Evolutionary conservation across 805 yeast genomes (phyloP).

Genomic region (Zygosaccharomyces gambellarensis): DNA sequence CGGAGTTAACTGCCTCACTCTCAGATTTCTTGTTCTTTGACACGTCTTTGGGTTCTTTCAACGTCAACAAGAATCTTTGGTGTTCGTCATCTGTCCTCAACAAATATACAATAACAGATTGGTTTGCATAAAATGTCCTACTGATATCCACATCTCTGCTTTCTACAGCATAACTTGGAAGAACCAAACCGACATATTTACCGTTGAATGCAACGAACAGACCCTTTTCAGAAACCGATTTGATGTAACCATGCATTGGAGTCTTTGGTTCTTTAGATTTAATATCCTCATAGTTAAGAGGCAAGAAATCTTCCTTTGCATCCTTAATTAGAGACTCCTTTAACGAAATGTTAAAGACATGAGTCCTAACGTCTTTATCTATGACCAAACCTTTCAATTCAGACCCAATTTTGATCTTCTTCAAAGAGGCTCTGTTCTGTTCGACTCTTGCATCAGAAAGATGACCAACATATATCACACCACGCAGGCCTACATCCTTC

Average conservation of each 20-base stretch:
- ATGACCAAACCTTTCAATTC: constrained; percentile 56
- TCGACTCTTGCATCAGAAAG: constrained; percentile 71
- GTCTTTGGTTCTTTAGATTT: constrained; percentile 38
- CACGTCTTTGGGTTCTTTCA: constrained; percentile 39
- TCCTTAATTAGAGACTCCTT: constrained; percentile 66
- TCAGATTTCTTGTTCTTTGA: constrained; percentile 11
- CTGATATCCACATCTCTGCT: constrained; percentile 49
- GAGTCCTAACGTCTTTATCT: constrained; percentile 57
- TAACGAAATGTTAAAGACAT: constrained; percentile 56
- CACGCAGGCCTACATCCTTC: constrained; percentile 48
- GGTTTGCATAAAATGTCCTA: constrained; percentile 54
- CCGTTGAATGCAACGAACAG: constrained; percentile 79
- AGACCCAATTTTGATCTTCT: constrained; percentile 60
- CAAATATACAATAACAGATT: constrained; percentile 67
- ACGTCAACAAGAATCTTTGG: constrained; percentile 63
- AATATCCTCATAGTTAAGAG: constrained; percentile 57
- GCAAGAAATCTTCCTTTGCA: constrained; percentile 51
- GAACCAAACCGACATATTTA: constrained; percentile 74
- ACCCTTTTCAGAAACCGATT: constrained; percentile 73
- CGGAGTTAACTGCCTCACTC: constrained; percentile 46
- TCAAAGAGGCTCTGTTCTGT: constrained; percentile 61
- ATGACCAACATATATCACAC: constrained; percentile 70
- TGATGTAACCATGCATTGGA: constrained; percentile 66
- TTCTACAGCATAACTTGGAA: constrained; percentile 64
- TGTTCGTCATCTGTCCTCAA: constrained; percentile 63